Percentiles rank a stretch among this genome's conserved stretches.
Conservation (phyloP, 106 monocot species). For the Cymbidium sinense region DNA sequence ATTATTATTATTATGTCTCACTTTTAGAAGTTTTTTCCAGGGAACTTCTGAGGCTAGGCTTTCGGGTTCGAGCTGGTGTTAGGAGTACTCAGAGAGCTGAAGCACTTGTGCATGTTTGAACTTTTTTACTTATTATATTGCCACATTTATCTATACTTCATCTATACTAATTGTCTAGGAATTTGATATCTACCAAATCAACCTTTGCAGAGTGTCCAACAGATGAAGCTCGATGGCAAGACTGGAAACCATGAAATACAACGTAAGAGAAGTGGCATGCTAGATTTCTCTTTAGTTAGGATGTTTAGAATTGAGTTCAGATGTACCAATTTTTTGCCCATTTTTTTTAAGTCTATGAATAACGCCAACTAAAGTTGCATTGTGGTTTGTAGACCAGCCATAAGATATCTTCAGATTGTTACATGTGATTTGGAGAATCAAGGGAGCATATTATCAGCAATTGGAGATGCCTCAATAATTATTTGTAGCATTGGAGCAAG, state of each 20-base stretch:
- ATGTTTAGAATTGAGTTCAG: neutral
- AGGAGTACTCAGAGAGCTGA: slow-evolving; percentile 62
- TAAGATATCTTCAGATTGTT: too few relatives aligned
- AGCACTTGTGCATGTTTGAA: slow-evolving; percentile 50
- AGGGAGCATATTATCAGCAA: too few relatives aligned
- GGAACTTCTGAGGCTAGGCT: slow-evolving; percentile 92
- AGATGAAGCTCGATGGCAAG: slow-evolving; percentile 49
- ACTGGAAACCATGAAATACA: slow-evolving; percentile 29
- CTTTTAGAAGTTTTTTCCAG: slow-evolving; percentile 18
- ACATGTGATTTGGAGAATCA: too few relatives aligned
- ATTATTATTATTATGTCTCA: too few relatives aligned
- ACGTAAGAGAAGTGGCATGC: slow-evolving; percentile 61
- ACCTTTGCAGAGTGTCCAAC: slow-evolving; percentile 62
- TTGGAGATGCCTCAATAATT: too few relatives aligned
- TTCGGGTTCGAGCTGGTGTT: slow-evolving; percentile 73
- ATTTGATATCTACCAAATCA: neutral
- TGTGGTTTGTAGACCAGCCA: slow-evolving; percentile 80
- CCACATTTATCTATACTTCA: neutral
- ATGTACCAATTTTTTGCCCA: neutral
- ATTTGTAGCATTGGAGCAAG: too few relatives aligned
- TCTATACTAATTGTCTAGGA: neutral
- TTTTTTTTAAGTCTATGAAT: neutral
- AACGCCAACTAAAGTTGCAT: slow-evolving; percentile 25
- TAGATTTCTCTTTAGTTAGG: too few relatives aligned
- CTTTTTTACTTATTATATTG: too few relatives aligned